Evolutionary conservation across 495 filamentous ascomycete species (phyloP).

Genomic region (Aspergillus cavernicola): DNA sequence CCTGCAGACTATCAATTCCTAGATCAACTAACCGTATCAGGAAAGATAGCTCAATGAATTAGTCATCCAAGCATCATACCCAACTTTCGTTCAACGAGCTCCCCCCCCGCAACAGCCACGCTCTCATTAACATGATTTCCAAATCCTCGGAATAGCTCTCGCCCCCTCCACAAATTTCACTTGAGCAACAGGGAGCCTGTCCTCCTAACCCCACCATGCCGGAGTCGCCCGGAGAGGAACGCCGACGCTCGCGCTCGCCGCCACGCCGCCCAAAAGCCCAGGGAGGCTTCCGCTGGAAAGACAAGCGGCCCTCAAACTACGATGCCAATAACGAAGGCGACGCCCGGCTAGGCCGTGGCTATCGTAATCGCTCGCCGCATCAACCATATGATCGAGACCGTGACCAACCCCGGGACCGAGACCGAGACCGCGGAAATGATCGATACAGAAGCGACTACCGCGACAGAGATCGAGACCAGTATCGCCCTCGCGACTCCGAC

Average conservation of each 20-base stretch:
- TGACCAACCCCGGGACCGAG: conserved; percentile 4
- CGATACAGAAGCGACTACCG: neutral
- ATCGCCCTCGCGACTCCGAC: neutral
- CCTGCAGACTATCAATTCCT: too few species aligned
- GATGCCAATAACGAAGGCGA: conserved; percentile 1
- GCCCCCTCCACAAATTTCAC: too few species aligned
- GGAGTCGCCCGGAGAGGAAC: conserved; percentile 6
- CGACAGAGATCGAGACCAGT: neutral
- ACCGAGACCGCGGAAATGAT: neutral
- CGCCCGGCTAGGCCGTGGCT: conserved; percentile 5
- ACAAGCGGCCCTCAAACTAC: conserved; percentile 10
- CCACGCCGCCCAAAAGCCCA: conserved; percentile 14
- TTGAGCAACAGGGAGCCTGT: too few species aligned
- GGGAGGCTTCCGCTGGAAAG: conserved; percentile 18
- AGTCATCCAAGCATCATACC: neutral
- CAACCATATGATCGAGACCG: conserved; percentile 8
- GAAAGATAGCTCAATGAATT: neutral
- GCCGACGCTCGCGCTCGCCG: conserved; percentile 13
- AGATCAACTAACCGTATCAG: neutral
- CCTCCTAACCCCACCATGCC: conserved; percentile 7
- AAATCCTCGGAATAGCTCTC: too few species aligned
- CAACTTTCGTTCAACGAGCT: neutral
- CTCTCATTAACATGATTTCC: neutral
- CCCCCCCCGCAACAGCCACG: neutral
- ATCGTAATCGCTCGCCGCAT: conserved; percentile 9